phyloP scores from a whole-genome alignment of 352 stramenopile genomes.

The Phytophthora sansomeana region DNA sequence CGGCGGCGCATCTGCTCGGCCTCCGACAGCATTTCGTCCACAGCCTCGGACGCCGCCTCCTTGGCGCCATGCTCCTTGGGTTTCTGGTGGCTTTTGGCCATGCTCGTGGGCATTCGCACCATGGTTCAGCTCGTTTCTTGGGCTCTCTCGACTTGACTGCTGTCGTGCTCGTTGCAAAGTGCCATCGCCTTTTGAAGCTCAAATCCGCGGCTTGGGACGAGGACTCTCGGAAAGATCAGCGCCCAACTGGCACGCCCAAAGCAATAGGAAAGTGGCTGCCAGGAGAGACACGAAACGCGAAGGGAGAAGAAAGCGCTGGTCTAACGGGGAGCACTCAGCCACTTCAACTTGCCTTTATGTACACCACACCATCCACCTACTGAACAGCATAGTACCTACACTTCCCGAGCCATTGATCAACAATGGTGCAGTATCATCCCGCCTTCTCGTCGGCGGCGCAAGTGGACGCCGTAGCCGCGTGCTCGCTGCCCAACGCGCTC shows the following conservation, averaged over 20 bases:
- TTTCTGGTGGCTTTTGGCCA: conserved; percentile 31
- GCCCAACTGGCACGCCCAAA: conserved; percentile 13
- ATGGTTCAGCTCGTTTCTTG: neutral
- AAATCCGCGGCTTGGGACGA: conserved; percentile 13
- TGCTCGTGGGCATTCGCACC: conserved; percentile 36
- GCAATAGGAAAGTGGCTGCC: conserved; percentile 3
- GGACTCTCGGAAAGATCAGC: neutral
- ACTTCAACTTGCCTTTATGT: conserved; percentile 13
- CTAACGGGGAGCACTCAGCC: conserved; percentile 10
- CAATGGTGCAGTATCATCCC: conserved; percentile 26
- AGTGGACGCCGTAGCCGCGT: conserved; percentile 57
- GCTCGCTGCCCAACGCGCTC: conserved; percentile 28
- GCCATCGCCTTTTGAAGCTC: neutral
- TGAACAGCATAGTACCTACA: neutral
- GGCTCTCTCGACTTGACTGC: conserved; percentile 9
- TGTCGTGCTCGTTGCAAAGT: conserved; percentile 25
- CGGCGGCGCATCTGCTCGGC: conserved; percentile 32
- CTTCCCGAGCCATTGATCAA: neutral
- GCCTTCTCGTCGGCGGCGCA: conserved; percentile 44
- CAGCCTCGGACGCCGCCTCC: conserved; percentile 22
- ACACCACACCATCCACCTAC: neutral
- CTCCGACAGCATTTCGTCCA: conserved; percentile 38
- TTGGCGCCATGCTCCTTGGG: conserved; percentile 27
- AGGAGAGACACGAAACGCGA: conserved; percentile 26
- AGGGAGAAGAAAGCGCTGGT: conserved; percentile 32